A percentile compares a stretch with the other conserved stretches of the same genome.
phyloP scores from a whole-genome alignment of 2,329 filamentous ascomycete species.

The Trichophyton rubrum region DNA sequence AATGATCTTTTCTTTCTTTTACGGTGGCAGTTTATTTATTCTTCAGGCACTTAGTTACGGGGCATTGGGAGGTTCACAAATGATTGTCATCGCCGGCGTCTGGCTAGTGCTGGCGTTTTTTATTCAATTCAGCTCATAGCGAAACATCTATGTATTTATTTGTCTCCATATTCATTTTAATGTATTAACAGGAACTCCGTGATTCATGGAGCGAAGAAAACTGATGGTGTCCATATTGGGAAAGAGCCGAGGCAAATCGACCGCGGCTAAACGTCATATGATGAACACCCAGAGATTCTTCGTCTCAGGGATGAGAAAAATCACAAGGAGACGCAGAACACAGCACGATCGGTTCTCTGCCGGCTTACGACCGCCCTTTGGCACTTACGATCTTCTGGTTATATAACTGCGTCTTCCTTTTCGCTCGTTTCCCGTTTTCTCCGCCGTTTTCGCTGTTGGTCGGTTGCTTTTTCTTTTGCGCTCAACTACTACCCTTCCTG shows the following conservation, averaged over 20 bases:
- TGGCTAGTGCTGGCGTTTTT: not conserved
- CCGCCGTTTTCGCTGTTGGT: not conserved
- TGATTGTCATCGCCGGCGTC: not conserved
- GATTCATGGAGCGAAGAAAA: not conserved
- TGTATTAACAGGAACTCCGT: too few species aligned
- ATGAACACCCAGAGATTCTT: not conserved
- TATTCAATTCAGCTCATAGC: too few species aligned
- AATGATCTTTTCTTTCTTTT: not conserved
- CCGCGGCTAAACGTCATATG: constrained; percentile 1
- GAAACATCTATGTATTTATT: too few species aligned
- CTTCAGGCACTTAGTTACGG: not conserved
- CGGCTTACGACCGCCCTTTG: not conserved
- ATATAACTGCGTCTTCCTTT: not conserved
- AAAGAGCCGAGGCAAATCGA: not conserved
- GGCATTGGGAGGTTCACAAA: not conserved
- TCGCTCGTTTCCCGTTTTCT: not conserved
- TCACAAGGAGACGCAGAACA: not conserved
- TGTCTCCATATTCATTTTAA: too few species aligned
- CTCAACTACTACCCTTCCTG: not conserved
- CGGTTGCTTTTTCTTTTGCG: not conserved
- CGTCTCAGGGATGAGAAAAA: not conserved
- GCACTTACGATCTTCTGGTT: not conserved
- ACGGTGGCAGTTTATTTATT: not conserved
- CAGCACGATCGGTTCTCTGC: not conserved
- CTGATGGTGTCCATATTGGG: not conserved